Percentiles rank a stretch among this genome's conserved stretches.
phyloP scores from a whole-genome alignment of 2,329 filamentous ascomycete genomes.

The Pseudogymnoascus sp. region DNA sequence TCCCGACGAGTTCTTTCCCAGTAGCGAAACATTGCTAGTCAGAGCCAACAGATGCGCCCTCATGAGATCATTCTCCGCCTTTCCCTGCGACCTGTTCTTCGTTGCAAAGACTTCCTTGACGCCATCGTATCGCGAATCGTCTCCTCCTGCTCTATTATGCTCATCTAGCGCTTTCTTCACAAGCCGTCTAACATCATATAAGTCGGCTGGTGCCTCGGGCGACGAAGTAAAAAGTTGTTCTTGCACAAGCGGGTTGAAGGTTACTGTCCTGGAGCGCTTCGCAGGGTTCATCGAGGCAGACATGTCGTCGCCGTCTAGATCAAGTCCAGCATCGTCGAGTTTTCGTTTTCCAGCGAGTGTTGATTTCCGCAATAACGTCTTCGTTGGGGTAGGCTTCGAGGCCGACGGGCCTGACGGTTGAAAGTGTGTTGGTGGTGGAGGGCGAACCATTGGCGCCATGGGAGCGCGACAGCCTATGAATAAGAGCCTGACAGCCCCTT shows the following conservation, averaged over 20 bases:
- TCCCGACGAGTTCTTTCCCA: constrained; percentile 52
- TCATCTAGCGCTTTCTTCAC: constrained; percentile 8
- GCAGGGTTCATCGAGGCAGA: constrained; percentile 21
- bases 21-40: constrained; percentile 51
- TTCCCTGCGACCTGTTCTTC: constrained; percentile 14
- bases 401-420: constrained; percentile 2
- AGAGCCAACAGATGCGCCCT: constrained; percentile 57
- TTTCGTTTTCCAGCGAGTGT: constrained; percentile 8
- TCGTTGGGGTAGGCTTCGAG: neutral
- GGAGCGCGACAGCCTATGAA: constrained; percentile 9
- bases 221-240: constrained; percentile 8
- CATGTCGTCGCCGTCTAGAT: constrained; percentile 18
- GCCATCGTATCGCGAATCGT: constrained; percentile 51
- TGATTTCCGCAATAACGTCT: constrained; percentile 9
- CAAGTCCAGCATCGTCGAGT: neutral
- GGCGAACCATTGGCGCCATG: constrained; percentile 10
- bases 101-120: constrained; percentile 48
- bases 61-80: constrained; percentile 40
- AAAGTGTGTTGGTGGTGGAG: constrained; percentile 5
- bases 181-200: neutral
- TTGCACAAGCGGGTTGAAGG: constrained; percentile 25
- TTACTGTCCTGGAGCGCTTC: constrained; percentile 24
- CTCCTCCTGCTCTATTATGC: constrained; percentile 29
- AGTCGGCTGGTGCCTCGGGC: neutral
- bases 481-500: neutral